Evolutionary conservation across 2,329 filamentous ascomycete genomes (phyloP).

Genomic region (Ophiognomonia clavigignenti-juglandacearum): DNA sequence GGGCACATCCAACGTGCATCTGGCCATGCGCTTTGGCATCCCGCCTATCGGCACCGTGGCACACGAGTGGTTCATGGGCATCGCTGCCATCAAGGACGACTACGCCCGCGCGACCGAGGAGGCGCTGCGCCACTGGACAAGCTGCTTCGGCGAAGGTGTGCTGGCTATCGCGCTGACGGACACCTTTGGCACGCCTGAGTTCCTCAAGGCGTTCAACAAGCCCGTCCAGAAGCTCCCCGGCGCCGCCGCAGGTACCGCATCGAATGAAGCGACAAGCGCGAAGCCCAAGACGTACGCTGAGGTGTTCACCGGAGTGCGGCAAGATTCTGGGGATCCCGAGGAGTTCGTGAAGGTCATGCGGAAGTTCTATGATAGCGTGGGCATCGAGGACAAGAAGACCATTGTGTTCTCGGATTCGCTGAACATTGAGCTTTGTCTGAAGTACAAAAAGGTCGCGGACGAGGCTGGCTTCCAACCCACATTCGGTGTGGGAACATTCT

Average conservation of each 20-base stretch:
- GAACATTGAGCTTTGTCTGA: slow-evolving; percentile 82
- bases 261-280: slow-evolving; percentile 29
- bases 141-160: slow-evolving; percentile 80
- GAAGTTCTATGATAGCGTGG: slow-evolving; percentile 71
- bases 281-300: slow-evolving; percentile 66
- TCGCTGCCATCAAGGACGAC: slow-evolving; percentile 82
- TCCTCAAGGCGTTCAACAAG: slow-evolving; percentile 77
- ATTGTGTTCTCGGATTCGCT: slow-evolving; percentile 96
- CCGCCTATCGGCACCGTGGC: slow-evolving; percentile 82
- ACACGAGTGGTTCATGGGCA: slow-evolving; percentile 99
- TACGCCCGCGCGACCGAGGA: slow-evolving; percentile 81
- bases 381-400: slow-evolving; percentile 74
- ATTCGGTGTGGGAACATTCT: slow-evolving; percentile 91
- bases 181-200: slow-evolving; percentile 89
- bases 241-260: slow-evolving; percentile 26
- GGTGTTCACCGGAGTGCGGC: slow-evolving; percentile 76
- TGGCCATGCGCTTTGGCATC: slow-evolving; percentile 89
- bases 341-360: slow-evolving; percentile 75
- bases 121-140: slow-evolving; percentile 82
- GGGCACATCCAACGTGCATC: slow-evolving; percentile 93
- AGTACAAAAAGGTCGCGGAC: slow-evolving; percentile 84
- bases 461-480: slow-evolving; percentile 75
- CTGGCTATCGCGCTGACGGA: slow-evolving; percentile 89
- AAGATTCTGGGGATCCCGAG: slow-evolving; percentile 84
- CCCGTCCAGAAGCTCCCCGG: slow-evolving; percentile 45